A percentile compares a stretch with the other conserved stretches of the same genome.
Conservation (phyloP, 257 asterid species). For the Solanum microdontum region DNA sequence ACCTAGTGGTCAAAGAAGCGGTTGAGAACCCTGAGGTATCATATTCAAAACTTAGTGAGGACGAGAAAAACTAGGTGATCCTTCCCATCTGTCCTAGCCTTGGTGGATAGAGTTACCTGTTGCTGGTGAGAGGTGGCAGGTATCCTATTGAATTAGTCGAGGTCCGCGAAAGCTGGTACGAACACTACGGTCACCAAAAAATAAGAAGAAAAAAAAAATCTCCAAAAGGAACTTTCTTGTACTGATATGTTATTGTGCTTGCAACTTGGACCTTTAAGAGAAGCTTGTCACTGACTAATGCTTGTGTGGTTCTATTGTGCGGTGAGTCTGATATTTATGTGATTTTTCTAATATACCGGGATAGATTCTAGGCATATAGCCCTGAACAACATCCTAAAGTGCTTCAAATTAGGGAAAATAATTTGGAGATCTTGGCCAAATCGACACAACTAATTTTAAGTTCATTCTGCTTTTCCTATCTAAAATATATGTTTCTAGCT, state of each 20-base stretch:
- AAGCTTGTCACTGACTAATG: not conserved
- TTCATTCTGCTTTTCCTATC: constrained; percentile 18
- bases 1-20: not conserved
- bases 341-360: constrained; percentile 39
- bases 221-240: not conserved
- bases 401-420: constrained; percentile 92
- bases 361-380: constrained; percentile 68
- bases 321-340: constrained; percentile 7
- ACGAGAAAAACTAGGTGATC: not conserved
- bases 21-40: not conserved
- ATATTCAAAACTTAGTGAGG: not conserved
- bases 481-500: not conserved
- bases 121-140: not conserved
- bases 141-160: not conserved
- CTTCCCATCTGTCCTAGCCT: not conserved
- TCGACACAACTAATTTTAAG: constrained; percentile 83
- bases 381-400: constrained; percentile 92
- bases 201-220: too few relatives aligned
- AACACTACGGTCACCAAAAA: not conserved
- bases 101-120: not conserved
- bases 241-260: not conserved
- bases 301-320: not conserved
- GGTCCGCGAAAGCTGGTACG: not conserved
- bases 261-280: not conserved
- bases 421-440: constrained; percentile 74